Conservation (phyloP, 164 flowering plant genomes). For the Macadamia integrifolia region DNA sequence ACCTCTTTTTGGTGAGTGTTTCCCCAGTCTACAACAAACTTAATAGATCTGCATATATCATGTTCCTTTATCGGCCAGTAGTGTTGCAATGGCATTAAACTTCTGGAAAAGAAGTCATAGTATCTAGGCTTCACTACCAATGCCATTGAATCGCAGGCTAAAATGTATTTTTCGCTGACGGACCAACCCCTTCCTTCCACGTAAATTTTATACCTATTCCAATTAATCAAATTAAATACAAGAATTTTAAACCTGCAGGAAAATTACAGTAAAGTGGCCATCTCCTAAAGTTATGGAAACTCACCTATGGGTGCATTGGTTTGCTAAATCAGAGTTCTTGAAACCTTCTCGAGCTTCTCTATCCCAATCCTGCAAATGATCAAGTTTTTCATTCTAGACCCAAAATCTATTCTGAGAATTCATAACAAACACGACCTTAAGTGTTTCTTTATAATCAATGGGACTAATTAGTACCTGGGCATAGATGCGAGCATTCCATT, state of each 20-base stretch:
- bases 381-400: too few relatives aligned
- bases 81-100: too few relatives aligned
- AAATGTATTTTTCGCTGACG: constrained; percentile 52
- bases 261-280: not conserved
- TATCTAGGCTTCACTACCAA: too few relatives aligned
- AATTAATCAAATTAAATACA: too few relatives aligned
- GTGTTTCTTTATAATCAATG: too few relatives aligned
- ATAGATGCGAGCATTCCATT: constrained; percentile 52
- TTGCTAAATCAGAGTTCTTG: constrained; percentile 21
- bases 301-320: constrained; percentile 35
- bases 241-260: too few relatives aligned
- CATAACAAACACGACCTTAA: too few relatives aligned
- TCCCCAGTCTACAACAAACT: not conserved
- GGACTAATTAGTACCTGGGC: constrained; percentile 22
- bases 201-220: constrained; percentile 52
- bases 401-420: too few relatives aligned
- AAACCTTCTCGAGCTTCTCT: constrained; percentile 36
- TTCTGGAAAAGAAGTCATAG: too few relatives aligned
- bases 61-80: not conserved
- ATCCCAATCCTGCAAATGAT: constrained; percentile 46
- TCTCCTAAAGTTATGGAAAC: not conserved
- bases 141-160: too few relatives aligned
- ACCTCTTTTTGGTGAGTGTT: not conserved
- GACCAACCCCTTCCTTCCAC: constrained; percentile 75
- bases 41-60: not conserved